Percentiles rank a stretch among this genome's conserved stretches.
phyloP scores from a whole-genome alignment of 2,329 filamentous ascomycete species.

The Alternaria atra region DNA sequence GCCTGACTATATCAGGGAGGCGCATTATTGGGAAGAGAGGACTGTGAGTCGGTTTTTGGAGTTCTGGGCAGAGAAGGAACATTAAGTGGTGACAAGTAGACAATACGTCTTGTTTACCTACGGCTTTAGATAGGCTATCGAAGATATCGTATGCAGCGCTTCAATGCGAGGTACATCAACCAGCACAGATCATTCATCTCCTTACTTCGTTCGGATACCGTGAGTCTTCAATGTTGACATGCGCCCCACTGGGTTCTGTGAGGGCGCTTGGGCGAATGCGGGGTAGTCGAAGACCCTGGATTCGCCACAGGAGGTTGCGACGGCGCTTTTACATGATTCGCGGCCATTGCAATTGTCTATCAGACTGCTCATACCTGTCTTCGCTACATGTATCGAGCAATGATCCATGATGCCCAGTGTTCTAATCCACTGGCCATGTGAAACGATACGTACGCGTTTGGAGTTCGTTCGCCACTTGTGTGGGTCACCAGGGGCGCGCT shows the following conservation, averaged over 20 bases:
- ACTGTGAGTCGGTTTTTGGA: constrained; percentile 53
- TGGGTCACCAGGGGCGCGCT: constrained; percentile 16
- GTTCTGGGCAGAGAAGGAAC: constrained; percentile 19
- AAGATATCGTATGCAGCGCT: not conserved
- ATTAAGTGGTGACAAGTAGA: not conserved
- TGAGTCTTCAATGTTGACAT: not conserved
- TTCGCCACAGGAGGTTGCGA: not conserved
- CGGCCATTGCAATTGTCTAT: not conserved
- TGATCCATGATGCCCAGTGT: not conserved
- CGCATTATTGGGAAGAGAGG: constrained; percentile 61
- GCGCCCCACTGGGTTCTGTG: not conserved
- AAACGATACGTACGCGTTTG: constrained; percentile 18
- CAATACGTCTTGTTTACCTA: not conserved
- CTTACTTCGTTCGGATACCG: not conserved
- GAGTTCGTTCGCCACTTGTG: constrained; percentile 14
- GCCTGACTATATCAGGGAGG: constrained; percentile 62
- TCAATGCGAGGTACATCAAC: not conserved
- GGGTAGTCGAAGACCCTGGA: constrained; percentile 1
- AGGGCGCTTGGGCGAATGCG: not conserved
- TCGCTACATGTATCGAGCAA: not conserved
- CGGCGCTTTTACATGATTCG: not conserved
- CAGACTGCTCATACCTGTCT: not conserved
- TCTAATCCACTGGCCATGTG: not conserved
- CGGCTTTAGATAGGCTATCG: not conserved
- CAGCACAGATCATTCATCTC: not conserved